Conservation (phyloP, 768 basidiomycete species). For the Pleurotus djamor region DNA sequence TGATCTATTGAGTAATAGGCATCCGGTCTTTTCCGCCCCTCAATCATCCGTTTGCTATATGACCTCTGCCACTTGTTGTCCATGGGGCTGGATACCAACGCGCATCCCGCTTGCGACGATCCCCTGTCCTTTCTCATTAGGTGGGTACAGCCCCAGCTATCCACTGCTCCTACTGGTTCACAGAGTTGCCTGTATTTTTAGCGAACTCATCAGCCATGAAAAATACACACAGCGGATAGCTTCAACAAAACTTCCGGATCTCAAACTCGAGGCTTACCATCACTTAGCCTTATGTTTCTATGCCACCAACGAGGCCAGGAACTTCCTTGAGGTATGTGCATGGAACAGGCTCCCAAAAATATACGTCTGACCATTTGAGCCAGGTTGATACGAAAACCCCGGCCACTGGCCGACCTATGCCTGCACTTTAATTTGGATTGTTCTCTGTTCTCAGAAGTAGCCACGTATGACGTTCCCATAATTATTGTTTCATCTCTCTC, state of each 20-base stretch:
- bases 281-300: not conserved
- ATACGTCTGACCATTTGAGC: not conserved
- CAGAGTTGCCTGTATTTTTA: not conserved
- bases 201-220: not conserved
- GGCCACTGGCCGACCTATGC: too few relatives aligned
- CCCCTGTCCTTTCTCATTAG: not conserved
- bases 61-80: not conserved
- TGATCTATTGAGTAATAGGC: not conserved
- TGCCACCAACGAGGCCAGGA: not conserved
- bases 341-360: not conserved
- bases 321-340: not conserved
- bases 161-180: too few relatives aligned
- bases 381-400: not conserved
- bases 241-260: not conserved
- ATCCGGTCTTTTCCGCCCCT: not conserved
- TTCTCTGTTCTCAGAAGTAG: too few relatives aligned
- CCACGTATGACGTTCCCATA: too few relatives aligned
- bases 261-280: not conserved
- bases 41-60: not conserved
- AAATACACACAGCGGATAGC: not conserved
- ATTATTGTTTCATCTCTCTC: too few relatives aligned
- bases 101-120: not conserved
- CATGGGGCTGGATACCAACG: not conserved
- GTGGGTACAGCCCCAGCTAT: not conserved
- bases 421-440: too few relatives aligned